These are phyloP conservation scores for Amorphotheca resinae DNA, from an alignment of 495 filamentous ascomycete species.

Conservation along the genomic window DNA sequence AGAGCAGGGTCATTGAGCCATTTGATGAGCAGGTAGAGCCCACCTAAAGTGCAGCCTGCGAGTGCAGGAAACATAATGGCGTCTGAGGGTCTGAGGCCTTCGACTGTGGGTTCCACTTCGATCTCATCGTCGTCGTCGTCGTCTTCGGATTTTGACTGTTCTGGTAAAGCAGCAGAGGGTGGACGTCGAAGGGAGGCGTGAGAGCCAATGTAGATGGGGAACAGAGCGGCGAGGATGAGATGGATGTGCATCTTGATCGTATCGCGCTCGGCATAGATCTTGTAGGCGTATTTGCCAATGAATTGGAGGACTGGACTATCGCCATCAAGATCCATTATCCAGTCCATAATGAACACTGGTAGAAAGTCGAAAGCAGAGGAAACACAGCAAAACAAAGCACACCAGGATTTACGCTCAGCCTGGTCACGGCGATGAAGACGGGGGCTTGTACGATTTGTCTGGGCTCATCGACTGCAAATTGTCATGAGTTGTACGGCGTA, in stretches of 20 bases:
- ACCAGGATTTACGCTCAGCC: too few species aligned
- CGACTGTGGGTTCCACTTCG: slow-evolving; percentile 49
- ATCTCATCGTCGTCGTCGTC: slow-evolving; percentile 45
- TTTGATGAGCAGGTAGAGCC: slow-evolving; percentile 81
- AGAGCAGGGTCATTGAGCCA: slow-evolving; percentile 71
- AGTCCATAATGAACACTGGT: too few species aligned
- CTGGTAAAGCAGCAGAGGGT: slow-evolving; percentile 58
- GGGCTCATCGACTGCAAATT: too few species aligned
- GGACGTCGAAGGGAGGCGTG: slow-evolving; percentile 65
- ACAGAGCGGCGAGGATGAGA: slow-evolving; percentile 51
- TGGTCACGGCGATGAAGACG: too few species aligned
- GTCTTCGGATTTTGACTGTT: slow-evolving; percentile 30
- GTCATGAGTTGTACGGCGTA: too few species aligned
- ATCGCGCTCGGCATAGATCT: slow-evolving; percentile 10
- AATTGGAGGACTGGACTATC: slow-evolving; percentile 13
- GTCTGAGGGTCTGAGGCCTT: slow-evolving; percentile 68
- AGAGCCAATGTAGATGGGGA: slow-evolving; percentile 61
- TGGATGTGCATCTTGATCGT: slow-evolving; percentile 52
- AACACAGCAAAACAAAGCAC: too few species aligned
- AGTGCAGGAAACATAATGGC: slow-evolving; percentile 79
- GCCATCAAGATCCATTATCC: too few species aligned
- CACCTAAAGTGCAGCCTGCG: slow-evolving; percentile 58
- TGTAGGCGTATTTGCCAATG: slow-evolving; percentile 16
- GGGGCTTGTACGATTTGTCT: too few species aligned
- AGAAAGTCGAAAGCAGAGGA: too few species aligned